Base-by-base conservation (phyloP, 1,284 basidiomycete genomes). In the Sphaerobolus stellatus region DNA sequence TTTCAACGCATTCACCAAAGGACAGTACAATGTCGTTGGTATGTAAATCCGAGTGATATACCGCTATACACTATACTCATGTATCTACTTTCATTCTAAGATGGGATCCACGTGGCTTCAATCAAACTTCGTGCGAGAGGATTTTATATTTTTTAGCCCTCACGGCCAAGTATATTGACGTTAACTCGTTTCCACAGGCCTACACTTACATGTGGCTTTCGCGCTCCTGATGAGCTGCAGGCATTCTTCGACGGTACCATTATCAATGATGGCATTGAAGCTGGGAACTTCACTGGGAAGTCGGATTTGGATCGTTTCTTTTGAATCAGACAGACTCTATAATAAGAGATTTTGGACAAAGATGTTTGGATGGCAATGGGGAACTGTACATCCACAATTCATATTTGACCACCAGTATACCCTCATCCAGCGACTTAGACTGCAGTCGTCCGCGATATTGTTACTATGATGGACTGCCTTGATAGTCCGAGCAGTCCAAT, bases 31-130 rank as follows among this genome's bases (percentile, higher is more conserved):
- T 22, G 27, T 54, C 14, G 25, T 54, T 14, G 22, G 52, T 54
- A 18, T 7, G 52, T 36, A n/a, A n/a, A n/a, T 48, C 3, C 14
- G 34, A 14, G n/a, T 11, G 18, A 13, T 7, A 20, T 13, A 18
- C 1, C 14, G 9, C 13, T 16, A n/a, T 5, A 8, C 33, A 18
- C 30, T 34, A 14, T 48, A 11, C 28, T 8, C 8, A 24, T 22
- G 2, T 3, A 22, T 3, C 24, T 16, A 27, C 9, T 8, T 11
- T 29, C 14, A 9, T 8, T 13, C 11, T 38, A 56, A 54, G 53
- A 13, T 61, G 58, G 56, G 60, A 60, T 46, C 60, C 60, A 11
- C 60, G 60, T 5, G 60, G 60, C 5, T 58, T 61, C 7, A 55
- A 57, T 7, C 7, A n/a, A 9, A 52, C 48, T n/a, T n/a, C n/a